These are phyloP conservation scores for Aspergillus sparsus DNA, from an alignment of 495 filamentous ascomycete genomes.

Conservation along the genomic window DNA sequence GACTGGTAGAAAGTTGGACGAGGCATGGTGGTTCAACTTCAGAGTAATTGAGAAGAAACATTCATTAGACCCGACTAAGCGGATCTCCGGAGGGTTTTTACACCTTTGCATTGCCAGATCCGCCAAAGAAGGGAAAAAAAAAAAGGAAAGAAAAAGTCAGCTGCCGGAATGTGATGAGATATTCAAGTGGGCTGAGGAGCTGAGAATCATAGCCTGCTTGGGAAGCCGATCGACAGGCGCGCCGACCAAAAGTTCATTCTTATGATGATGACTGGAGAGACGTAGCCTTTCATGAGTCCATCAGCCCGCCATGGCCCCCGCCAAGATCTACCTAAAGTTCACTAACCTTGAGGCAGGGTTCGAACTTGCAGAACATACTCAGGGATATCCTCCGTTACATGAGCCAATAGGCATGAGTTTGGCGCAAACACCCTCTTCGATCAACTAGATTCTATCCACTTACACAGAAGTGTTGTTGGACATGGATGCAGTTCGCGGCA, in stretches of 20 bases:
- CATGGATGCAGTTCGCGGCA: no score
- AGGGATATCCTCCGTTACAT: not conserved
- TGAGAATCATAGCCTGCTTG: slow-evolving; percentile 4
- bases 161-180: not conserved
- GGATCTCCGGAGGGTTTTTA: not conserved
- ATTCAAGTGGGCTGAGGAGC: not conserved
- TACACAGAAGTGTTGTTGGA: no score
- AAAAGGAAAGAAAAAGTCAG: not conserved
- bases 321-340: not conserved
- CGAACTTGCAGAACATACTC: not conserved
- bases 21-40: slow-evolving; percentile 7
- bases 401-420: not conserved
- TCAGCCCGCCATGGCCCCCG: not conserved
- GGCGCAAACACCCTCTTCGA: not conserved
- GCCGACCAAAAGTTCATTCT: slow-evolving; percentile 14
- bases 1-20: not conserved
- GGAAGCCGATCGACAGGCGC: slow-evolving; percentile 11
- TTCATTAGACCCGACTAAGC: not conserved
- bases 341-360: not conserved
- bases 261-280: slow-evolving; percentile 4
- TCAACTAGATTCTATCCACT: no score
- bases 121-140: not conserved
- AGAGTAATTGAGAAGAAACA: not conserved
- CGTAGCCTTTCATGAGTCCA: not conserved
- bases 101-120: not conserved